phyloP scores from a whole-genome alignment of 2,329 filamentous ascomycete species.

The Botrytis squamosa region DNA sequence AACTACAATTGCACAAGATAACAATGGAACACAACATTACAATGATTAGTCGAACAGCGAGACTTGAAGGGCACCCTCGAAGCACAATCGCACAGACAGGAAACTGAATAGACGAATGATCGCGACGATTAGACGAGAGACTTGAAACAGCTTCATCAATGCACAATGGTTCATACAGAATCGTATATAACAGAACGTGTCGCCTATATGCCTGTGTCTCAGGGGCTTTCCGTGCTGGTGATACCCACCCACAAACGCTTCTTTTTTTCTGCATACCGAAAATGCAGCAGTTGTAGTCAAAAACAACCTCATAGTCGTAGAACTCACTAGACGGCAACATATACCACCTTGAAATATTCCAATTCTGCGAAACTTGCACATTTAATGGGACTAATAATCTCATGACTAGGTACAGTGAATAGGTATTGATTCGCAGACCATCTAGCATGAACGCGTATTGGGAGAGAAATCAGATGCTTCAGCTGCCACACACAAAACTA shows the following conservation, averaged over 20 bases:
- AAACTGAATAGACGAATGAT: not conserved
- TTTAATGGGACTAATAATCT: not conserved
- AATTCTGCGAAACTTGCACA: too few relatives aligned
- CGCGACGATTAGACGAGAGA: not conserved
- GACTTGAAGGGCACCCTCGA: not conserved
- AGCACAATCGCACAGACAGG: not conserved
- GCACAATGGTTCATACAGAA: not conserved
- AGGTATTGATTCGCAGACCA: not conserved
- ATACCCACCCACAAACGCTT: accelerated
- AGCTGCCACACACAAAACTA: not conserved
- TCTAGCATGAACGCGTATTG: not conserved
- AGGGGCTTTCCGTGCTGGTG: not conserved
- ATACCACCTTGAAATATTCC: too few relatives aligned
- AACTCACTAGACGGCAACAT: not conserved
- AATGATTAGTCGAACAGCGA: not conserved
- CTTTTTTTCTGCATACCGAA: not conserved
- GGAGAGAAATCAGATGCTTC: not conserved
- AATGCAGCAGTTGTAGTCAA: accelerated
- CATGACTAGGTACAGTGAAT: not conserved
- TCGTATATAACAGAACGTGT: not conserved
- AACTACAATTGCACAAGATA: not conserved
- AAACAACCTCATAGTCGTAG: not conserved
- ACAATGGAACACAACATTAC: not conserved
- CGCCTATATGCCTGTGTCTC: not conserved
- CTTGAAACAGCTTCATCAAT: not conserved